Base-by-base conservation (phyloP, 345 rosid species). In the Microthlaspi erraticum region DNA sequence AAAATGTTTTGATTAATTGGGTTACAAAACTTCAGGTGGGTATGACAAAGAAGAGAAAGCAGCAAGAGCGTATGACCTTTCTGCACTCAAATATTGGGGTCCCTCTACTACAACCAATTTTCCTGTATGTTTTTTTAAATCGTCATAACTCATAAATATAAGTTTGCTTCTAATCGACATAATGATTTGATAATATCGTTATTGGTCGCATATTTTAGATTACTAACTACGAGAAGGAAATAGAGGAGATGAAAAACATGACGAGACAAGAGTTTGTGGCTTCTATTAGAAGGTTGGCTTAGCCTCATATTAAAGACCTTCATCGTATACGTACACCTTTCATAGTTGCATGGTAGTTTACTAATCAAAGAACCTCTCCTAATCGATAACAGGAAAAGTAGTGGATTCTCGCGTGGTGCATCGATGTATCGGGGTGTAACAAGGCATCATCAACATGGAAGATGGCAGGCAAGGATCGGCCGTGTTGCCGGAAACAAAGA, bases 21-120 rank as follows among this genome's bases (percentile, higher is more conserved):
- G 12, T 11, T n/a, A 45, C 59, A 20, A 56, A 16, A 46, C 76
- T 6, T 49, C 70, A 93, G 98, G 99, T 72, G 99, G 99, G 32
- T 94, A 94, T 83, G 99, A 94, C 76, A 94, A 94, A 79, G 99
- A 94, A 87, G 99, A 94, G 76, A 94, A 94, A 73, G 99, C 99
- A 46, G 99, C 99, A 60, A 82, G 97, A 80, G 88, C 99, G 55
- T 94, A 94, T 80, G 99, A 94, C 80, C 69, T 92, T 43, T 93
- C 98, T 59, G 99, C 99, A 41, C 87, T 94, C 10, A 94, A 94
- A 68, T 94, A 94, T 65, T 94, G 99, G 99, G 99, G 99, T 60
- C 80, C 97, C 9, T 92, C 99, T 16, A 94, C 99, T 51, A 94
- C 98, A 23, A 94, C 96, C 44, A 94, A 94, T 67, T 94, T 94